phyloP scores from a whole-genome alignment of 768 basidiomycete genomes.

The Mycena maculata region DNA sequence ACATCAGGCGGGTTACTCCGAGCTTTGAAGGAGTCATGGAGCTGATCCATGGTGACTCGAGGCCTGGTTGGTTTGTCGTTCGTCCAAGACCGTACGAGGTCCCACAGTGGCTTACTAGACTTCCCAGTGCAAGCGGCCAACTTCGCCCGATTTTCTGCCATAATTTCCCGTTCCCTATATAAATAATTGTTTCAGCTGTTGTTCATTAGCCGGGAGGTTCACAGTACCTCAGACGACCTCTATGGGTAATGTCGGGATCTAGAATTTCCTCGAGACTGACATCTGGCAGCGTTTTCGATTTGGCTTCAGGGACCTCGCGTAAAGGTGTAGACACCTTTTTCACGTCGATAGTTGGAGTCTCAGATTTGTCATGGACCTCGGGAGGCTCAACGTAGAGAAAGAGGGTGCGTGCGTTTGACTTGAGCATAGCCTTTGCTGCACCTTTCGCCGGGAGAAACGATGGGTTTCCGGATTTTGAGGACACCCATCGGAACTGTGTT shows the following conservation, averaged over 20 bases:
- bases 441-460: background rate
- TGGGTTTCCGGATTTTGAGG: background rate
- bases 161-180: too few relatives aligned
- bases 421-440: background rate
- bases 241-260: background rate
- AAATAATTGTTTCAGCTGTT: too few relatives aligned
- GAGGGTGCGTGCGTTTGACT: background rate
- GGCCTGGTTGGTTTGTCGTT: background rate
- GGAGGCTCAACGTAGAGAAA: background rate
- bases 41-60: background rate
- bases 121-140: background rate
- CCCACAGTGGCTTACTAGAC: background rate
- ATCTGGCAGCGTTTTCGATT: background rate
- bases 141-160: background rate
- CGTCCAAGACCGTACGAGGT: background rate
- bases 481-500: background rate
- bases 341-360: background rate
- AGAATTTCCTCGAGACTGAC: background rate
- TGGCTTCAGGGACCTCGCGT: background rate
- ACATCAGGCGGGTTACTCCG: background rate
- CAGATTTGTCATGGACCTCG: background rate
- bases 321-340: background rate
- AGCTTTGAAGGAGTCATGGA: constrained; percentile 9
- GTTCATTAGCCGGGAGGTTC: too few relatives aligned
- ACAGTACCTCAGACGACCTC: background rate